These are phyloP conservation scores for Oryza rufipogon DNA, from an alignment of 176 grass and related monocot genomes.

Conservation along the genomic window DNA sequence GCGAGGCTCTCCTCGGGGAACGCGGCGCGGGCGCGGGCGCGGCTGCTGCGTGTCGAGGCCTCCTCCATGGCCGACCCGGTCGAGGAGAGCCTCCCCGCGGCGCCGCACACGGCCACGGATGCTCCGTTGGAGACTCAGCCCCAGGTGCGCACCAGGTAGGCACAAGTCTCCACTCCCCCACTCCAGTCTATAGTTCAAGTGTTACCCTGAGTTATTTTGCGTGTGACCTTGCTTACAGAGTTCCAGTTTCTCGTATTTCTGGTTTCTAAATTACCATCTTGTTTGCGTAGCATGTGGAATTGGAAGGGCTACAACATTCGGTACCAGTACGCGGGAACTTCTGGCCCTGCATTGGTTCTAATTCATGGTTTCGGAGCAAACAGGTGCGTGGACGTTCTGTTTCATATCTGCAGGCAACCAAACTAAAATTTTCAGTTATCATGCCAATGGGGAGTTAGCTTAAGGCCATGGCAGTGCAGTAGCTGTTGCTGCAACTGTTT, in stretches of 20 bases:
- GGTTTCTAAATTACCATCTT: neutral
- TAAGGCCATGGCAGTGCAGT: neutral
- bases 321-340: slow-evolving; percentile 70
- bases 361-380: slow-evolving; percentile 92
- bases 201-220: neutral
- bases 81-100: slow-evolving; percentile 42
- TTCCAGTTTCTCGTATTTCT: neutral
- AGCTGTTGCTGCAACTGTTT: neutral
- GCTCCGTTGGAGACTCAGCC: slow-evolving; percentile 7
- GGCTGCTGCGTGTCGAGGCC: slow-evolving; percentile 45
- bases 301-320: slow-evolving; percentile 82
- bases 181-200: neutral
- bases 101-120: neutral
- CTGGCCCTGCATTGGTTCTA: slow-evolving; percentile 80
- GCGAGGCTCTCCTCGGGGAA: neutral
- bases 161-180: neutral
- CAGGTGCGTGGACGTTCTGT: slow-evolving; percentile 54
- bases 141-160: slow-evolving; percentile 57
- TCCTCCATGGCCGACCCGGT: slow-evolving; percentile 36
- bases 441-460: neutral
- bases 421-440: neutral
- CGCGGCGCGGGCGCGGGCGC: neutral
- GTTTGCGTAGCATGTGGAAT: slow-evolving; percentile 60
- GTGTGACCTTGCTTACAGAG: neutral
- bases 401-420: slow-evolving; percentile 21